Conservation (phyloP, 75 land plant genomes). For the Azolla pinnata region DNA sequence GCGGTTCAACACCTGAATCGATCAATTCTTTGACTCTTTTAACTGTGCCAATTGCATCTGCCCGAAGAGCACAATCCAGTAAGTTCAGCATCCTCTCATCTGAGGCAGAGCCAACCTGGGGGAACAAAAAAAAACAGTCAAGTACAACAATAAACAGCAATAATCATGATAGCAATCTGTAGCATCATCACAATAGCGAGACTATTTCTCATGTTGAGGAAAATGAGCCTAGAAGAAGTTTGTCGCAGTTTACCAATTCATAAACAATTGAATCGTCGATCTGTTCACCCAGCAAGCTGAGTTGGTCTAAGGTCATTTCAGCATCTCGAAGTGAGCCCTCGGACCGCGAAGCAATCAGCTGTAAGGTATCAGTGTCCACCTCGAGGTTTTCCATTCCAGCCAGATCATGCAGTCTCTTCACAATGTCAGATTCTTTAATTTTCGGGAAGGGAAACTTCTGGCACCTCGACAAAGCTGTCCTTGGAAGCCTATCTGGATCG, state of each 20-base stretch:
- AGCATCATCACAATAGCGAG: background rate
- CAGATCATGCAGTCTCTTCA: constrained; percentile 23
- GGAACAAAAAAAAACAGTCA: background rate
- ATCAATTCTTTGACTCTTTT: constrained; percentile 26
- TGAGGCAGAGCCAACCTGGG: constrained; percentile 32
- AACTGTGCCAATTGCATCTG: constrained; percentile 27
- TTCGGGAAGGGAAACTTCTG: constrained; percentile 41
- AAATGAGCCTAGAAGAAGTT: background rate
- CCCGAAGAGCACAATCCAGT: constrained; percentile 22
- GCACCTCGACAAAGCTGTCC: constrained; percentile 29
- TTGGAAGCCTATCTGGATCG: constrained; percentile 33
- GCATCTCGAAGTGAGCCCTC: constrained; percentile 52
- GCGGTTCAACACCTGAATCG: constrained; percentile 29
- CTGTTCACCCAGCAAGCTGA: constrained; percentile 33
- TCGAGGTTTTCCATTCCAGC: constrained; percentile 24
- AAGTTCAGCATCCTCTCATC: constrained; percentile 29
- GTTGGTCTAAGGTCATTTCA: constrained; percentile 37
- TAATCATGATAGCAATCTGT: no score
- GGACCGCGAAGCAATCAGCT: constrained; percentile 28
- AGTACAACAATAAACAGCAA: no score
- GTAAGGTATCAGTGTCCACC: constrained; percentile 29
- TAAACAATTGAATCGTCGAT: constrained; percentile 24
- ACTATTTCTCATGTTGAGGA: background rate
- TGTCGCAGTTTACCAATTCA: constrained; percentile 26
- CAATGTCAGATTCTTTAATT: constrained; percentile 32